Conservation (phyloP, 2,329 filamentous ascomycete genomes). For the Ophiostoma tasmaniense region DNA sequence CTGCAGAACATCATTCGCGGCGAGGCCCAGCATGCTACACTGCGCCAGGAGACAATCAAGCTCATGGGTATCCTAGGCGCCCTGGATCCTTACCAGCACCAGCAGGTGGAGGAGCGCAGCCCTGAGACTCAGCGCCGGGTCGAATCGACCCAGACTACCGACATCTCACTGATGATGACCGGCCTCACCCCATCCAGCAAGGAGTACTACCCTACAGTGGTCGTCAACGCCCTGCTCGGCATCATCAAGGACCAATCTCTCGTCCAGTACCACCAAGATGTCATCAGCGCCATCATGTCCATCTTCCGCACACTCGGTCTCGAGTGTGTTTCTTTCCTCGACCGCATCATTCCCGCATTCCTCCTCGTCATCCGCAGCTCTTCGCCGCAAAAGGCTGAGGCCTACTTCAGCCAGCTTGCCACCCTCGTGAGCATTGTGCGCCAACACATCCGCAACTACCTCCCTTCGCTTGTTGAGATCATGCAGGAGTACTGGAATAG, state of each 20-base stretch:
- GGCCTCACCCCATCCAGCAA: constrained; percentile 93
- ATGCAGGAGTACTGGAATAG: constrained; percentile 86
- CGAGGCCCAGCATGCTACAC: constrained; percentile 70
- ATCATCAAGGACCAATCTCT: constrained; percentile 88
- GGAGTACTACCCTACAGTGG: constrained; percentile 96
- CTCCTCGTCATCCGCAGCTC: constrained; percentile 80
- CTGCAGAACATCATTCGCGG: constrained; percentile 90
- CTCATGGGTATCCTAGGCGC: constrained; percentile 92
- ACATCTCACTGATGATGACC: constrained; percentile 97
- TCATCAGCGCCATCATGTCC: constrained; percentile 97
- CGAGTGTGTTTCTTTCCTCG: constrained; percentile 91
- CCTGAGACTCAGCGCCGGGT: constrained; percentile 67
- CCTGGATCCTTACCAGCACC: constrained; percentile 91
- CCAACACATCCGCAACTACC: constrained; percentile 87
- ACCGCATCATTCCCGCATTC: constrained; percentile 90
- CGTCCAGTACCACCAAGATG: constrained; percentile 80
- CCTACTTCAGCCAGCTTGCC: constrained; percentile 94
- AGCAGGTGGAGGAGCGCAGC: constrained; percentile 79
- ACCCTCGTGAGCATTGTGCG: constrained; percentile 90
- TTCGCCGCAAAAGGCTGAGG: constrained; percentile 69
- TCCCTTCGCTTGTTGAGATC: constrained; percentile 77
- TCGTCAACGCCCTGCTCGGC: constrained; percentile 88
- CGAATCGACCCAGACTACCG: constrained; percentile 63
- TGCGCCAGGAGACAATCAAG: constrained; percentile 92
- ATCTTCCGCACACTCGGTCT: constrained; percentile 95